Evolutionary conservation across 1,284 basidiomycete species (phyloP), one percentile per base, ranked within the genome.

Genomic region (Malassezia sp.): DNA sequence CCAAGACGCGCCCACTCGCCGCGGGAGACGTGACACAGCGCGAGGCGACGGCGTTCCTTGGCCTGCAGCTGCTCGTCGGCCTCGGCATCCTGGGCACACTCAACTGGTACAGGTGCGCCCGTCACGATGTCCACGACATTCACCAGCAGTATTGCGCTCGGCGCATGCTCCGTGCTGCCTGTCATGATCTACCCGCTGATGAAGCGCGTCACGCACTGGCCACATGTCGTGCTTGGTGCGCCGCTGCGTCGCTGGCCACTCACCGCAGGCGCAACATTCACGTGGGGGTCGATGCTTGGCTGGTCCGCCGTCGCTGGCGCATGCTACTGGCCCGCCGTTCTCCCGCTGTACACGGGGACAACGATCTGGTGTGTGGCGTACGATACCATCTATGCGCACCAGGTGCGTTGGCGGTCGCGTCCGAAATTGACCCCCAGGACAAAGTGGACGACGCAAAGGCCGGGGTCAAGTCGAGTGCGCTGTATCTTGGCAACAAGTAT

Each of bases 341-440:
- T 86, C 10, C 89, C 93, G 2, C 76, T 99, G 14, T 97, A 97
- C 64, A 80, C 82, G 0, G 87, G 90, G 3, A 85, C 85, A 6
- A 75, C 89, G 26, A 80, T 80, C 59, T 97, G 90, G 88, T 93
- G 90, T 39, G 77, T 99, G 43, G 84, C 90, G 1, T 99, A 97
- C 66, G 93, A 99, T 64, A 93, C 83, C 38, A 91, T 97, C 58
- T 99, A 99, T 64, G 93, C 93, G 2, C 93, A 97, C 71, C 91
- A n/a, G 95, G 75, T 85, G 85, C 51, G 28, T 74, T 57, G 21
- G 18, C 24, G 24, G 31, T 39, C 21, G 30, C 23, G n/a, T 9
- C 30, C 39, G 11, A 36, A 23, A 22, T 9, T 21, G 9, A 11
- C n/a, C 9, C 63, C n/a, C n/a, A 93, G 83, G 93, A 99, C 73